Evolutionary conservation across 768 basidiomycete genomes (phyloP), one percentile per base, ranked within the genome.

Genomic region (Suillus lakei): DNA sequence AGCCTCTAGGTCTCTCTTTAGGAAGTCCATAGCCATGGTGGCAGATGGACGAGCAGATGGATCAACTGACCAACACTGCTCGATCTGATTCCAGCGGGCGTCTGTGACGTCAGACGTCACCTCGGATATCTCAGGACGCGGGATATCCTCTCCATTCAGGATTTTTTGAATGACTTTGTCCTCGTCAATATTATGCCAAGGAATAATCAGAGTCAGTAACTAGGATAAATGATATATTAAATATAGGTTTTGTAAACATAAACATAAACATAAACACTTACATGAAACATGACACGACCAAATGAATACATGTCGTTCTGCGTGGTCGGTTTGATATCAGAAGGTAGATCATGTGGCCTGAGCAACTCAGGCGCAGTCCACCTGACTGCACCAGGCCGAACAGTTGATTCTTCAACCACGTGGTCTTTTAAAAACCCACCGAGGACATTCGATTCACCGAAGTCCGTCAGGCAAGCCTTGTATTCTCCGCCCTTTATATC

Each of bases 331-430:
- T 75, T 72, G 36, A 77, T 72, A 18, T 75, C 71, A 13, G 41
- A 2, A 41, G 16, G 41, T 13, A 0, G 2, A 15, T 43, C 41
- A 16, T 43, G 15, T 43, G 16, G 38, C 38, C 70, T 63, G 66
- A 79, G 82, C 1, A 83, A 69, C 21, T 76, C 66, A 0, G 79
- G 68, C 58, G 82, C 83, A 18, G 81, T 78, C 81, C 82, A 83
- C 1, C 83, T 76, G 36, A 82, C 76, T n/a, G 80, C 79, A 23
- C 81, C 81, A 39, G 10, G 4, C 38, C 38, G 38, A 39, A 39
- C 38, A 39, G 38, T 13, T 39, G 38, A 39, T 43, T 16, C 41
- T 3, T 15, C 15, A 43, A 43, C 15, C 4, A 16, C 13, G 41
- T 15, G 41, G 41, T 43, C 41, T 3, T 43, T 16, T 3, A 43